phyloP scores from a whole-genome alignment of 371 early-diverging fungal genomes.

The Apophysomyces sp. region DNA sequence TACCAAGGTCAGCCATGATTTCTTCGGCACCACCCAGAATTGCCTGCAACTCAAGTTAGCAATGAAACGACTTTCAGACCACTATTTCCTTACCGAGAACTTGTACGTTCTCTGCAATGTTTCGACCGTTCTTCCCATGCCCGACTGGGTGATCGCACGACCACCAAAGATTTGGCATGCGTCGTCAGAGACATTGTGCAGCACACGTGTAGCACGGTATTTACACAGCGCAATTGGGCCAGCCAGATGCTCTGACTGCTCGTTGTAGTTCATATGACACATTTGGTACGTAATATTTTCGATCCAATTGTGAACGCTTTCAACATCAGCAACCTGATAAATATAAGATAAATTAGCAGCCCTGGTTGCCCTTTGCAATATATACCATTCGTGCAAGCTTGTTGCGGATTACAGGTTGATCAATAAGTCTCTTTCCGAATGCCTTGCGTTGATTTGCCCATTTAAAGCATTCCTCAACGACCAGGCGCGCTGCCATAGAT shows the following conservation, averaged over 20 bases:
- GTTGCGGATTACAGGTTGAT: slow-evolving; percentile 65
- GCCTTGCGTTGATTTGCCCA: slow-evolving; percentile 88
- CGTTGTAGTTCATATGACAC: slow-evolving; percentile 59
- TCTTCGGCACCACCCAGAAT: slow-evolving; percentile 88
- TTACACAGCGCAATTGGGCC: slow-evolving; percentile 71
- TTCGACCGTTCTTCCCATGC: slow-evolving; percentile 61
- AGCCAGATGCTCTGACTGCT: slow-evolving; percentile 61
- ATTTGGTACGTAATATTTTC: slow-evolving; percentile 68
- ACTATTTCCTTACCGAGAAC: slow-evolving; percentile 27
- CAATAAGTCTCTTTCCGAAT: slow-evolving; percentile 74
- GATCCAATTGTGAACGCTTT: slow-evolving; percentile 60
- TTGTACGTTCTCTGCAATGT: slow-evolving; percentile 60
- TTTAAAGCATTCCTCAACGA: slow-evolving; percentile 82
- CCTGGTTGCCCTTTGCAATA: slow-evolving; percentile 27
- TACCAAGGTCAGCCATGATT: slow-evolving; percentile 37
- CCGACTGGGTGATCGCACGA: slow-evolving; percentile 63
- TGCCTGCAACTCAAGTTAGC: slow-evolving; percentile 32
- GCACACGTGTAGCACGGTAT: slow-evolving; percentile 56
- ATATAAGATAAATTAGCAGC: slow-evolving; percentile 36
- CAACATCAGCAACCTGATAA: slow-evolving; percentile 48
- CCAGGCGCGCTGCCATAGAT: slow-evolving; percentile 74
- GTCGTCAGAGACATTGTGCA: slow-evolving; percentile 58
- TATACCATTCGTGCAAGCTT: slow-evolving; percentile 69
- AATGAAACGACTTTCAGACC: neutral
- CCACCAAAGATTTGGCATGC: slow-evolving; percentile 75